Percentiles rank a stretch among this genome's conserved stretches.
phyloP scores from a whole-genome alignment of 805 yeast genomes.

The Saccharomycopsis sp. region DNA sequence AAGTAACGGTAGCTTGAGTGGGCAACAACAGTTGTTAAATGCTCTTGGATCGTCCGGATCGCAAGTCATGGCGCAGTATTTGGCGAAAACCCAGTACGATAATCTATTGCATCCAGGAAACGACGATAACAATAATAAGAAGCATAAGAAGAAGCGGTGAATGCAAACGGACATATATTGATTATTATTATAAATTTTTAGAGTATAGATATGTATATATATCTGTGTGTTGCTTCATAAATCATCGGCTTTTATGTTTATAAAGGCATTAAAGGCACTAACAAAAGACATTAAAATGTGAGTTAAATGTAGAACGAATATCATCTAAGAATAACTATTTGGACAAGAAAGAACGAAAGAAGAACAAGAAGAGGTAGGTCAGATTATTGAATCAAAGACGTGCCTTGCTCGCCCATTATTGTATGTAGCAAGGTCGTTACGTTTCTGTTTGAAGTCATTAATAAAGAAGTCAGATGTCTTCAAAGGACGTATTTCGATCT shows the following conservation, averaged over 20 bases:
- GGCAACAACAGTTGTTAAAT: constrained; percentile 5
- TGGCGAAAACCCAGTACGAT: constrained; percentile 67
- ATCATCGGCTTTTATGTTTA: too few species aligned
- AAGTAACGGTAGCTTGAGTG: not conserved
- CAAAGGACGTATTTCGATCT: constrained; percentile 53
- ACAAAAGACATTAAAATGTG: too few species aligned
- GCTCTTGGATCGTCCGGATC: constrained; percentile 43
- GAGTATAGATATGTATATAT: too few species aligned
- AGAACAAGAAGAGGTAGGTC: too few species aligned
- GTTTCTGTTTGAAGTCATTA: constrained; percentile 25
- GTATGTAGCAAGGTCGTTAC: not conserved
- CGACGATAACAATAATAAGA: not conserved
- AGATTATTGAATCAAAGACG: too few species aligned
- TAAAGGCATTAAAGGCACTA: too few species aligned
- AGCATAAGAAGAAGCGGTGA: not conserved
- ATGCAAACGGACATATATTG: too few species aligned
- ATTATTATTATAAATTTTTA: too few species aligned
- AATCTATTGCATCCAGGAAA: constrained; percentile 30
- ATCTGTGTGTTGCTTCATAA: too few species aligned
- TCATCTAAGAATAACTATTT: too few species aligned
- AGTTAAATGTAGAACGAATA: too few species aligned
- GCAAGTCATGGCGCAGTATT: constrained; percentile 71
- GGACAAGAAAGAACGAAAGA: too few species aligned
- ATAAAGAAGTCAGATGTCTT: constrained; percentile 55
- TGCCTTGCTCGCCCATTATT: not conserved